These are phyloP conservation scores for Hypoxylon trugodes DNA, from an alignment of 495 filamentous ascomycete species.

Conservation along the genomic window DNA sequence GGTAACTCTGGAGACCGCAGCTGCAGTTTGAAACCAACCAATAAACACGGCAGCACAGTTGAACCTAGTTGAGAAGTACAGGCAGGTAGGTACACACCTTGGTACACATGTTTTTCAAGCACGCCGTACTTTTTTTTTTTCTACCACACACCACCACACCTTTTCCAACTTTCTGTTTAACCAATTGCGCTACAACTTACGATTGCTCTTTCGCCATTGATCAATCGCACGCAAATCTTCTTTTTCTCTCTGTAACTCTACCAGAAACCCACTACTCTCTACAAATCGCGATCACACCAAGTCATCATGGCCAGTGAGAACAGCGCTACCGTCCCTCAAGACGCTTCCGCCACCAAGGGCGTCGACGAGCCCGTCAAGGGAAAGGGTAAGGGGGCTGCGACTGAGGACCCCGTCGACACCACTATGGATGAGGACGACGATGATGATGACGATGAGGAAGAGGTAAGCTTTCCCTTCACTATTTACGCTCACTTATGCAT, in stretches of 20 bases:
- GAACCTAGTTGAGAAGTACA: no score
- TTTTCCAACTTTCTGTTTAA: constrained; percentile 29
- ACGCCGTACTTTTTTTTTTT: constrained; percentile 29
- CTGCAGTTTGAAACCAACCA: constrained; percentile 29
- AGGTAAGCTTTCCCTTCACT: constrained; percentile 56
- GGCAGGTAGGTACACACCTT: no score
- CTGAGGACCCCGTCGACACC: constrained; percentile 61
- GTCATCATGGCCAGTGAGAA: constrained; percentile 51
- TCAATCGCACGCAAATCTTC: constrained; percentile 19
- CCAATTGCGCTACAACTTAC: constrained; percentile 19
- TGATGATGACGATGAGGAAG: constrained; percentile 68
- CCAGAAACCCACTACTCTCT: neutral
- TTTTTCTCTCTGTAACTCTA: neutral
- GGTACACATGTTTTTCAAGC: no score
- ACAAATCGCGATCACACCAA: constrained; percentile 11
- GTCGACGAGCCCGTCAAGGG: constrained; percentile 51
- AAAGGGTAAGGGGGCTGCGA: constrained; percentile 67
- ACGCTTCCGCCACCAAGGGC: constrained; percentile 45
- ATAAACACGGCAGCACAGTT: constrained; percentile 33
- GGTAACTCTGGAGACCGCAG: constrained; percentile 35
- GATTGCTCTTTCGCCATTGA: constrained; percentile 31
- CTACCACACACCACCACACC: no score
- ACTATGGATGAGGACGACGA: constrained; percentile 76
- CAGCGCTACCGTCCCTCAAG: constrained; percentile 45
- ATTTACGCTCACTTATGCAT: constrained; percentile 1